Base-by-base conservation (phyloP, 2,329 filamentous ascomycete species). In the Zymoseptoria crescenta region DNA sequence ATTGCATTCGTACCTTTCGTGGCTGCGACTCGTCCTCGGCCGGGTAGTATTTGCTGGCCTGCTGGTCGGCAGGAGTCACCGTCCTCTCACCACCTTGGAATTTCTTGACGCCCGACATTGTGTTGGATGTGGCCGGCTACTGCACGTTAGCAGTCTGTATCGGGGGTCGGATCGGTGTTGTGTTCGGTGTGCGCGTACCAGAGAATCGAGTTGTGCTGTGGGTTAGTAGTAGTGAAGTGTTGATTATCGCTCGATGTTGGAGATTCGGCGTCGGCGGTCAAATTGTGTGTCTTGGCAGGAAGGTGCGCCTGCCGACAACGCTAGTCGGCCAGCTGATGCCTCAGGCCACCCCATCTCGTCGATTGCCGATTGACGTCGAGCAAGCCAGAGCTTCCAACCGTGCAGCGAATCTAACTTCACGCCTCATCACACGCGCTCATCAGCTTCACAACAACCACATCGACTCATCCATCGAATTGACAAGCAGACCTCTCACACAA, bases 31-130 rank as follows among this genome's bases (percentile, higher is more conserved):
- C 89, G 80, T 96, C 93, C 80, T 95, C 89, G 77, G 91, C 89
- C 79, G 91, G 90, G 83, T 99, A 99, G 91, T 93, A 99, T 84
- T 96, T 97, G 85, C 89, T 87, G 75, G 93, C 93, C 89, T 95
- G 96, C 81, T 96, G 86, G 76, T 84, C 83, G 80, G 83, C 79
- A 80, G 89, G 86, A 79, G 89, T 91, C 79, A 96, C 87, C 80
- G 88, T 85, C 83, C 93, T 87, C 83, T 90, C 89, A 81, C 90
- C 90, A 86, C 94, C 94, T 83, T 91, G 91, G 85, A 96, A 96
- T 85, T 89, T 93, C 90, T 96, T 96, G 76, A 87, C 89, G 81
- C 84, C 66, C 53, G 65, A 62, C 62, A 64, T 63, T 59, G 68
- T 62, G 60, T 67, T 65, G 55, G 68, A 69, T 67, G 69, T 71